Base-by-base conservation (phyloP, 2,329 filamentous ascomycete species). In the Talaromyces sp. region DNA sequence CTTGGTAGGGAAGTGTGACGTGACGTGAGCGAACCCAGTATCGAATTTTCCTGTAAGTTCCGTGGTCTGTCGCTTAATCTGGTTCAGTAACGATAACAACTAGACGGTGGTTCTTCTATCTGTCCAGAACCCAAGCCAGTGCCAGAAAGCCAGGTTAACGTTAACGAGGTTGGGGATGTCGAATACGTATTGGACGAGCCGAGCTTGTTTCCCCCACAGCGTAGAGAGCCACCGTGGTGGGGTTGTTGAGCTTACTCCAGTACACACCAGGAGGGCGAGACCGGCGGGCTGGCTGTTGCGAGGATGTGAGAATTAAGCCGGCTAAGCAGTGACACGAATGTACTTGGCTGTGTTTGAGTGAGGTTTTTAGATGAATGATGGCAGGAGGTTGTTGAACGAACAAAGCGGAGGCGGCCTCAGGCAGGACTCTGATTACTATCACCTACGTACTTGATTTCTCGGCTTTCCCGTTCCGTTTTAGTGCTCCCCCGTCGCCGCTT, bases 121-220 rank as follows among this genome's bases (percentile, higher is more conserved):
- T 56, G 31, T 56, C 31, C 31, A 56, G 31, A 36, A 36, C n/a
- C 27, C 15, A 53, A 29, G 25, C 15, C 25, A 53, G 49, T 27
- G 43, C 45, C 11, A 49, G 45, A 7, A 53, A 47, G 36, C 31
- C 54, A 58, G 54, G 54, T 40, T 40, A 34, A 11, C 31, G 36
- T 58, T 56, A 38, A 62, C 49, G 60, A 53, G 61, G 61, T 58
- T 58, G 61, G 36, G 56, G 34, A 64, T 58, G 54, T 58, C 62
- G 62, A 34, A 15, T 19, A 47, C 15, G 53, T 59, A 66, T 61
- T 66, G 64, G 64, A 51, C 59, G 53, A 66, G 59, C 34, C 64
- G 27, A 66, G 60, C 64, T 66, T 29, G n/a, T 59, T 45, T 63
- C 60, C 64, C 64, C 64, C 64, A 65, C 63, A 65, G 45, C 36